These are phyloP conservation scores for Orbilia quercus DNA, from an alignment of 2,329 filamentous ascomycete species.

Conservation along the genomic window DNA sequence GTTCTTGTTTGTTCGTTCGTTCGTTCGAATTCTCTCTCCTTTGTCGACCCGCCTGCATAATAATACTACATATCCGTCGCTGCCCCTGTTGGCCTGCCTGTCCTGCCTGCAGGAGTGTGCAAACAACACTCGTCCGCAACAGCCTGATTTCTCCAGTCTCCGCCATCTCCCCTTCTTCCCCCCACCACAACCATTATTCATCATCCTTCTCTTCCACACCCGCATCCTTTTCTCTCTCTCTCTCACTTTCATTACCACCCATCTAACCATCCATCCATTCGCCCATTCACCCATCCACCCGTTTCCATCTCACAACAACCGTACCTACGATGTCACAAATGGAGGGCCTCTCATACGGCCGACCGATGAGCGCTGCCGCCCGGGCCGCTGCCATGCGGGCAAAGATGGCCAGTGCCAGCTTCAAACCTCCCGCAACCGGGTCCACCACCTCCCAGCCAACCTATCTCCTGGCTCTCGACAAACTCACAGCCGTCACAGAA, in stretches of 20 bases:
- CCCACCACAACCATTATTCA: not conserved
- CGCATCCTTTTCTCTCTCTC: not conserved
- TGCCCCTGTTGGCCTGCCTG: no score
- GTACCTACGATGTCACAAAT: slow-evolving; percentile 22
- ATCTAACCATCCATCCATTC: slow-evolving; percentile 9
- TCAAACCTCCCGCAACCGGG: slow-evolving; percentile 20
- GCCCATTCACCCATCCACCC: slow-evolving; percentile 5
- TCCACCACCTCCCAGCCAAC: slow-evolving; percentile 6
- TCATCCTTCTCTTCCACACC: not conserved
- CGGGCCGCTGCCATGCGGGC: slow-evolving; percentile 44
- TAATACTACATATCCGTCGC: no score
- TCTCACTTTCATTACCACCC: no score
- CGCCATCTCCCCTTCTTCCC: not conserved
- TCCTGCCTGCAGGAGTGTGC: not conserved
- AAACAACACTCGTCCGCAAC: slow-evolving; percentile 5
- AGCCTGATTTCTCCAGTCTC: slow-evolving; percentile 14
- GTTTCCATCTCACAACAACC: not conserved
- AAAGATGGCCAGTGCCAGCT: slow-evolving; percentile 42
- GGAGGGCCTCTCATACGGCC: slow-evolving; percentile 30
- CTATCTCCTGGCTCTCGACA: slow-evolving; percentile 49
- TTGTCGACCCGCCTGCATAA: no score
- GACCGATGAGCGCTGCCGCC: slow-evolving; percentile 49
- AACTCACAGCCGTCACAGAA: slow-evolving; percentile 37
- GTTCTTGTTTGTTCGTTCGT: not conserved
- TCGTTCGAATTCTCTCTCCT: not conserved